phyloP scores from a whole-genome alignment of 179 eudicot species.

The Spinacia oleracea region DNA sequence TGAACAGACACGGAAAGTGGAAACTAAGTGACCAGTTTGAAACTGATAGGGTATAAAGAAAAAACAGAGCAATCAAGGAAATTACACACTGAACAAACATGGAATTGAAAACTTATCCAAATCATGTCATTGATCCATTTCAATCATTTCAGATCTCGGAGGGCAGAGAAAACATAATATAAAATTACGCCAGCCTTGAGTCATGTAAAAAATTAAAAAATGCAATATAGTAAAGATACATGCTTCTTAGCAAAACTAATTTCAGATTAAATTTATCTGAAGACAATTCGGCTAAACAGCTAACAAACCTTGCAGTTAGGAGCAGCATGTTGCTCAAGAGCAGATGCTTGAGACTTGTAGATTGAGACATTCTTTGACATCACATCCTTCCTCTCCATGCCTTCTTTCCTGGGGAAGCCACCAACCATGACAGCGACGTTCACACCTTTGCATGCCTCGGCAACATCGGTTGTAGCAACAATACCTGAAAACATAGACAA shows the following conservation, averaged over 20 bases:
- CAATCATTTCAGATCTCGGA: not conserved
- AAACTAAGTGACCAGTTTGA: not conserved
- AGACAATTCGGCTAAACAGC: not conserved
- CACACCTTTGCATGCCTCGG: conserved; percentile 86
- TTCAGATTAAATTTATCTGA: not conserved
- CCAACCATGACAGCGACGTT: conserved; percentile 93
- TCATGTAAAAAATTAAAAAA: not conserved
- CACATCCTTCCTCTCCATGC: conserved; percentile 95
- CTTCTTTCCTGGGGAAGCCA: conserved; percentile 97
- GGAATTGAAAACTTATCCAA: not conserved
- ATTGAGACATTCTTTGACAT: conserved; percentile 95
- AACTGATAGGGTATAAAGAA: not conserved
- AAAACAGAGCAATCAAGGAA: not conserved
- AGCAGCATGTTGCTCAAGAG: conserved; percentile 86
- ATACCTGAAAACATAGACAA: conserved; percentile 47
- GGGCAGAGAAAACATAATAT: not conserved
- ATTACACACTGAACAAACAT: not conserved
- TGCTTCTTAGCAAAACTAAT: too few relatives aligned
- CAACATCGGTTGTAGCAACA: conserved; percentile 81
- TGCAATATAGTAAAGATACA: not conserved
- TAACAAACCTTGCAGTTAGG: conserved; percentile 81
- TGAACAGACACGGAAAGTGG: not conserved
- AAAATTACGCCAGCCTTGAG: not conserved
- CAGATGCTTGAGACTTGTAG: conserved; percentile 94
- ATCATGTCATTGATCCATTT: not conserved